A percentile compares a stretch with the other conserved stretches of the same genome.
Evolutionary conservation across 345 rosid genomes (phyloP).

Genomic region (Lagerstroemia speciosa): DNA sequence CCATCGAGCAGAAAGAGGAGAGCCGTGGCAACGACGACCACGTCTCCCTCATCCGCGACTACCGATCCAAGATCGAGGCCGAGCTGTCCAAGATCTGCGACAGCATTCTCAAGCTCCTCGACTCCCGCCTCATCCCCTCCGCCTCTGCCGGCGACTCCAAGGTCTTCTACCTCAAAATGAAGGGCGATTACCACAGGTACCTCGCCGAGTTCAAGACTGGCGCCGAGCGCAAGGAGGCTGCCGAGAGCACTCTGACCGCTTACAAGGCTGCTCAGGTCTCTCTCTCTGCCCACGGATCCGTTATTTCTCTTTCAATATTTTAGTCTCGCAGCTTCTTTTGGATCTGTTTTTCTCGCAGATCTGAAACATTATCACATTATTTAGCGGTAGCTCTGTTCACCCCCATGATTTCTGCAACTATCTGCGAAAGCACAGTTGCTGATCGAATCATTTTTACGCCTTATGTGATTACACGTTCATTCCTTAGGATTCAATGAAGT

Average conservation of each 20-base stretch:
- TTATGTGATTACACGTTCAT: background rate
- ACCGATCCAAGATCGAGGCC: conserved; percentile 63
- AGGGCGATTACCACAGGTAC: conserved; percentile 21
- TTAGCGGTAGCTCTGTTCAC: background rate
- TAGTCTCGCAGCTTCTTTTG: conserved; percentile 17
- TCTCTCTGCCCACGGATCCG: conserved; percentile 29
- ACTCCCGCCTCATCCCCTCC: conserved; percentile 58
- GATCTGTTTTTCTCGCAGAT: background rate
- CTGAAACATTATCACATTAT: background rate
- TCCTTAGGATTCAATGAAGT: background rate
- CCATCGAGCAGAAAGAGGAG: conserved; percentile 68
- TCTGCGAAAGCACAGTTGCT: background rate
- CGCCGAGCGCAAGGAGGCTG: conserved; percentile 17
- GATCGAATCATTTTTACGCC: background rate
- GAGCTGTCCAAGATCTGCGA: conserved; percentile 74
- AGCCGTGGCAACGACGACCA: conserved; percentile 47
- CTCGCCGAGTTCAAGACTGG: conserved; percentile 20
- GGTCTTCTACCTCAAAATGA: conserved; percentile 73
- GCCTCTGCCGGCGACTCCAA: conserved; percentile 71
- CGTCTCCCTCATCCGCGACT: conserved; percentile 52
- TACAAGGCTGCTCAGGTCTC: conserved; percentile 33
- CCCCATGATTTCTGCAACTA: too few species aligned
- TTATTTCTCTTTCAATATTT: conserved; percentile 29
- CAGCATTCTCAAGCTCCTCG: conserved; percentile 60
- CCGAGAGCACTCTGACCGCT: conserved; percentile 16